Evolutionary conservation across 2,329 filamentous ascomycete species (phyloP).

Genomic region (Fusarium udum): DNA sequence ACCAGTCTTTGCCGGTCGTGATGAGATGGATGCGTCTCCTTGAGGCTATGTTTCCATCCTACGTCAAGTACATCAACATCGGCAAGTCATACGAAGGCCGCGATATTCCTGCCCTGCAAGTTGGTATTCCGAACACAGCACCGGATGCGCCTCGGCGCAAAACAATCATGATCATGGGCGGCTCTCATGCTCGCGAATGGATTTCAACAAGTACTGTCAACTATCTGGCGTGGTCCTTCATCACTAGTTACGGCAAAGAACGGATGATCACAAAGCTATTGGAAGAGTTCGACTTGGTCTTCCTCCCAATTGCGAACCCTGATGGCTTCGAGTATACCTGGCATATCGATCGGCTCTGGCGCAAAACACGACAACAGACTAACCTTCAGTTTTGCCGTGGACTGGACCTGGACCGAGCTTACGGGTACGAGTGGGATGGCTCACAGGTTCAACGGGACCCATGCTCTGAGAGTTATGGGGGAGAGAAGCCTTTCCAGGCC

Average conservation of each 20-base stretch:
- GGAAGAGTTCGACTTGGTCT: constrained; percentile 84
- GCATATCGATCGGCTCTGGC: constrained; percentile 91
- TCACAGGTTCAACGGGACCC: constrained; percentile 74
- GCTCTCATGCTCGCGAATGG: constrained; percentile 96
- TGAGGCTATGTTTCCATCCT: constrained; percentile 86
- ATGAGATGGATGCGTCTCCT: constrained; percentile 92
- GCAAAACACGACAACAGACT: constrained; percentile 90
- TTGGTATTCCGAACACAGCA: constrained; percentile 67
- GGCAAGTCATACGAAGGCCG: constrained; percentile 90
- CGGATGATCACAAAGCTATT: constrained; percentile 78
- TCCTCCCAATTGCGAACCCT: constrained; percentile 89
- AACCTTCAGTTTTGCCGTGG: constrained; percentile 84
- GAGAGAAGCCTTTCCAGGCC: constrained; percentile 83
- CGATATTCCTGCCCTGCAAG: constrained; percentile 81
- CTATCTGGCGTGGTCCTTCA: constrained; percentile 88
- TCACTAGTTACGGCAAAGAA: constrained; percentile 82
- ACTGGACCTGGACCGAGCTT: constrained; percentile 88
- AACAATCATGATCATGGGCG: constrained; percentile 83
- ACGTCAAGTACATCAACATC: constrained; percentile 77
- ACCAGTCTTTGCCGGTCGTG: constrained; percentile 85
- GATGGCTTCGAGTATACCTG: constrained; percentile 96
- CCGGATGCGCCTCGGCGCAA: constrained; percentile 65
- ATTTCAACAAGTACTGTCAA: constrained; percentile 92
- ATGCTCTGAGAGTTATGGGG: constrained; percentile 91
- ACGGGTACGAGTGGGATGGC: constrained; percentile 85